A percentile compares a stretch with the other conserved stretches of the same genome.
Evolutionary conservation across 345 rosid species (phyloP).

Genomic region (Rhodamnia argentea): DNA sequence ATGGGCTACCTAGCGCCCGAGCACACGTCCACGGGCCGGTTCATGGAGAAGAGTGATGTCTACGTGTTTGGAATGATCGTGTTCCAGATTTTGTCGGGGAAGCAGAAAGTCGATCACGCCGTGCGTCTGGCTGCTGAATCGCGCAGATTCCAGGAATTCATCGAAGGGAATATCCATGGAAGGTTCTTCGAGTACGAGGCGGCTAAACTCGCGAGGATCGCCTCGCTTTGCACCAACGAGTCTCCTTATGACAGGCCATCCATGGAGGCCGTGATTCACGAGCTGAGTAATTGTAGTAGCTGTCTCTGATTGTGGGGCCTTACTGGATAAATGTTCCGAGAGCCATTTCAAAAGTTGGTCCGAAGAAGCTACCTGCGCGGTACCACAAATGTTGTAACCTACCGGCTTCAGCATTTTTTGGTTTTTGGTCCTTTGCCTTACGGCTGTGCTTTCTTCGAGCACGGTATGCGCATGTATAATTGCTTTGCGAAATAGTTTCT

Average conservation of each 20-base stretch:
- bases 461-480: not conserved
- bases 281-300: conserved; percentile 69
- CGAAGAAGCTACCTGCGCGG: not conserved
- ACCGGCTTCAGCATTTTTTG: not conserved
- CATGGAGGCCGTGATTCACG: conserved; percentile 57
- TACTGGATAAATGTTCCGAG: not conserved
- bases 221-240: conserved; percentile 68
- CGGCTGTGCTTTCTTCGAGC: not conserved
- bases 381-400: not conserved
- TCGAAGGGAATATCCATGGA: conserved; percentile 61
- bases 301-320: conserved; percentile 26
- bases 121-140: conserved; percentile 51
- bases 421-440: not conserved
- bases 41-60: conserved; percentile 81
- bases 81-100: conserved; percentile 69
- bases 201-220: conserved; percentile 54
- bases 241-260: conserved; percentile 68
- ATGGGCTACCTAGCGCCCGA: conserved; percentile 97
- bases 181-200: conserved; percentile 67
- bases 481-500: not conserved
- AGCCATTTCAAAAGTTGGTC: not conserved
- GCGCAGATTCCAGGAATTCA: conserved; percentile 41
- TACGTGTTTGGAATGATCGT: conserved; percentile 73
- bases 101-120: conserved; percentile 32
- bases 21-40: conserved; percentile 64